These are phyloP conservation scores for Aspergillus nomiae DNA, from an alignment of 2,329 filamentous ascomycete genomes.

Conservation along the genomic window DNA sequence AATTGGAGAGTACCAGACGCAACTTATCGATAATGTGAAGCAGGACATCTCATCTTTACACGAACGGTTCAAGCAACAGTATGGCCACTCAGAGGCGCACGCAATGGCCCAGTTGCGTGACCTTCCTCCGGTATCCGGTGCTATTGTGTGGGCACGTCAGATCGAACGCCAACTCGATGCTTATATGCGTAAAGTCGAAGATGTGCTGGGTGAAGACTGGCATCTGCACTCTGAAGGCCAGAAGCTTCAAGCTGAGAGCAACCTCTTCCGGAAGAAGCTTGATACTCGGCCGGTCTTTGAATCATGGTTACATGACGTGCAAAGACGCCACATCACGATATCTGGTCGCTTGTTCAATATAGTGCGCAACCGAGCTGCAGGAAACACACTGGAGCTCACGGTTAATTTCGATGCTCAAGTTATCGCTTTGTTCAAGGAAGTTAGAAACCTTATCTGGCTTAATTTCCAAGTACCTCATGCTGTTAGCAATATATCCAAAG, in stretches of 20 bases:
- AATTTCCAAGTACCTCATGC: slow-evolving; percentile 92
- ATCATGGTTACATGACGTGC: slow-evolving; percentile 90
- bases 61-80: slow-evolving; percentile 98
- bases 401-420: slow-evolving; percentile 98
- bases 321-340: slow-evolving; percentile 85
- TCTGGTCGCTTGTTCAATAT: slow-evolving; percentile 91
- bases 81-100: slow-evolving; percentile 95
- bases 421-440: slow-evolving; percentile 98
- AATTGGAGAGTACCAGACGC: slow-evolving; percentile 96
- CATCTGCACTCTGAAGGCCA: slow-evolving; percentile 91
- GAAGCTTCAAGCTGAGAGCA: slow-evolving; percentile 87
- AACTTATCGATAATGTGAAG: slow-evolving; percentile 97
- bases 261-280: slow-evolving; percentile 92
- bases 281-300: slow-evolving; percentile 93
- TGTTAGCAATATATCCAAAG: slow-evolving; percentile 94
- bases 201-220: slow-evolving; percentile 94
- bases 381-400: slow-evolving; percentile 81
- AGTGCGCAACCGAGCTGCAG: slow-evolving; percentile 81
- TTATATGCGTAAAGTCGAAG: slow-evolving; percentile 99
- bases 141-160: slow-evolving; percentile 96
- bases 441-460: slow-evolving; percentile 91
- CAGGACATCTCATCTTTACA: slow-evolving; percentile 91
- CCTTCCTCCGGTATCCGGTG: slow-evolving; percentile 90
- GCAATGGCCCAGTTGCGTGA: slow-evolving; percentile 98
- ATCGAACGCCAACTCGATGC: slow-evolving; percentile 94